phyloP scores from a whole-genome alignment of 2,329 filamentous ascomycete species.

The Fusarium sp. region DNA sequence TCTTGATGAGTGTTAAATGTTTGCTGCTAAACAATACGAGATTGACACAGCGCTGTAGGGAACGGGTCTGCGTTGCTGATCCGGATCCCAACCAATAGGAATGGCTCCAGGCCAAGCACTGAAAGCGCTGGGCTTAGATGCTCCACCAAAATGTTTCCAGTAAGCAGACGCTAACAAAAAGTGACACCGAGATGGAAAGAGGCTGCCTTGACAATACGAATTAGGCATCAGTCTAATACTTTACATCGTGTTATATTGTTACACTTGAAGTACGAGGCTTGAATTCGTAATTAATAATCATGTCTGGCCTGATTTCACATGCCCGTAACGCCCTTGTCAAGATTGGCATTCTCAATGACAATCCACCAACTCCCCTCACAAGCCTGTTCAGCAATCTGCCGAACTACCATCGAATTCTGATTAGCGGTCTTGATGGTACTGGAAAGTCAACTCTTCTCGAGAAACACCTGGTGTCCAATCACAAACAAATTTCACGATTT shows the following conservation, averaged over 20 bases:
- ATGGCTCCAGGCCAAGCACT: background rate
- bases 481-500: background rate
- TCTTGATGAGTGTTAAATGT: background rate
- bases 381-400: slow-evolving; percentile 7
- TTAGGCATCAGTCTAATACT: background rate
- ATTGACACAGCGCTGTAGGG: background rate
- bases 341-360: background rate
- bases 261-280: background rate
- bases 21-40: background rate
- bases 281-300: background rate
- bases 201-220: background rate
- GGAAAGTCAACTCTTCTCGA: background rate
- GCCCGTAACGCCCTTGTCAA: background rate
- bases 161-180: background rate
- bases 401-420: background rate
- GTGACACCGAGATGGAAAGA: background rate
- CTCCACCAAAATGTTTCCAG: background rate
- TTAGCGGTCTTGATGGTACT: background rate
- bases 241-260: background rate
- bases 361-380: background rate
- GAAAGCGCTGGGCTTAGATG: background rate
- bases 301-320: background rate
- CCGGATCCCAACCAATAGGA: background rate
- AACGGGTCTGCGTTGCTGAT: background rate
- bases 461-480: background rate